Percentiles rank a stretch among this genome's conserved stretches.
phyloP scores from a whole-genome alignment of 768 basidiomycete species.

The Mrakia gelida region DNA sequence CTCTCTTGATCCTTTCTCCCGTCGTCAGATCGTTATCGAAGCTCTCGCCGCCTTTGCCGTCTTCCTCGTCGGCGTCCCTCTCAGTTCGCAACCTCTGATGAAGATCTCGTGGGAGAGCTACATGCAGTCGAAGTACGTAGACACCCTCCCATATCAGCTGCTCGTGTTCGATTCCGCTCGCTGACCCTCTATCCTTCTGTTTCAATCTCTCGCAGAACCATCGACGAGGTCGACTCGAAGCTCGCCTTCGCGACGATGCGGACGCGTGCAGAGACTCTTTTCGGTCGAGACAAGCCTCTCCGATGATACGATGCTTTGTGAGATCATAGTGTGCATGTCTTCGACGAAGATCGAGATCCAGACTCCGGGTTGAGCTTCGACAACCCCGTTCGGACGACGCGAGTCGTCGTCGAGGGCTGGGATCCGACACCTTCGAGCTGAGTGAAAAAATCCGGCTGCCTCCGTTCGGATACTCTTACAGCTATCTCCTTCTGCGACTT shows the following conservation, averaged over 20 bases:
- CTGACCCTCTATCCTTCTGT: not conserved
- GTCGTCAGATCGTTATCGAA: slow-evolving; percentile 12
- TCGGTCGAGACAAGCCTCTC: not conserved
- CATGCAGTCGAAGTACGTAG: slow-evolving; percentile 24
- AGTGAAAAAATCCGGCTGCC: no score
- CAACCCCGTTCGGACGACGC: no score
- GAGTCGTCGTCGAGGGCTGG: no score
- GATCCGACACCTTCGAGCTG: no score
- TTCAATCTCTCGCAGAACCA: slow-evolving; percentile 1
- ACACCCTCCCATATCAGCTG: no score
- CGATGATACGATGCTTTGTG: not conserved
- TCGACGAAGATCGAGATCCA: no score
- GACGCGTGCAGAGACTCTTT: slow-evolving; percentile 13
- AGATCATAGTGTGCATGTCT: no score
- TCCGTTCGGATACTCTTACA: no score
- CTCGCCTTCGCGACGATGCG: not conserved
- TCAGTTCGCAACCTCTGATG: slow-evolving; percentile 6
- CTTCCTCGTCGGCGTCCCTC: slow-evolving; percentile 17
- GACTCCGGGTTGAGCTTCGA: no score
- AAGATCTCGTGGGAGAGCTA: slow-evolving; percentile 22
- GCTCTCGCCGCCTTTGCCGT: slow-evolving; percentile 11
- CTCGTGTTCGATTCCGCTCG: no score
- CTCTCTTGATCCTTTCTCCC: not conserved
- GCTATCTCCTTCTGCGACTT: no score
- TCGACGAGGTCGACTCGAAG: slow-evolving; percentile 29